Evolutionary conservation across 345 rosid genomes (phyloP).

Genomic region (Syzygium aqueum): DNA sequence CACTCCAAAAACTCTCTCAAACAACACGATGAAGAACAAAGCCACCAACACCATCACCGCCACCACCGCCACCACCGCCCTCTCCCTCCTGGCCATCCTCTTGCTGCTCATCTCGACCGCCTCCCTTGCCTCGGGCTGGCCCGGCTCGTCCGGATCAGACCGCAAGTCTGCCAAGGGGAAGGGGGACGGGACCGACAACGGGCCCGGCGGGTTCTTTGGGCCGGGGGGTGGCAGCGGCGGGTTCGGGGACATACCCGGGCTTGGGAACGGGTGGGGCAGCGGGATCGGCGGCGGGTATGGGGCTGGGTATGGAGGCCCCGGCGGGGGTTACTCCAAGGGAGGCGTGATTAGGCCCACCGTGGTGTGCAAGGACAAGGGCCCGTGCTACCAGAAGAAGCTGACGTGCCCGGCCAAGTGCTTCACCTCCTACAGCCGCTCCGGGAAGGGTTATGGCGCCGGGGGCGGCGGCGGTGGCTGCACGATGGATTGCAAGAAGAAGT

Average conservation of each 20-base stretch:
- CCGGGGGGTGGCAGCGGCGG: background rate
- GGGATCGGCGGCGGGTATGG: constrained; percentile 9
- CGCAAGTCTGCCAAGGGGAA: background rate
- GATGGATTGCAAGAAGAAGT: constrained; percentile 91
- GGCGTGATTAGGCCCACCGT: constrained; percentile 54
- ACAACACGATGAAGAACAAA: background rate
- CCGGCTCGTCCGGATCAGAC: background rate
- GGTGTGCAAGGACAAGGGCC: constrained; percentile 73
- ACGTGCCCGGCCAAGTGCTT: constrained; percentile 95
- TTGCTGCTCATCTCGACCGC: background rate
- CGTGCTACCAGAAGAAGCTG: constrained; percentile 74
- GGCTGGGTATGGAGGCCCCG: constrained; percentile 9
- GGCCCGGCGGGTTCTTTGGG: background rate
- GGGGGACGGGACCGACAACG: background rate
- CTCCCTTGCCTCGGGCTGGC: constrained; percentile 2
- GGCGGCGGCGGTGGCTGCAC: constrained; percentile 99
- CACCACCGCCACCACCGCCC: background rate
- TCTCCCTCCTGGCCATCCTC: background rate
- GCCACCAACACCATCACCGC: background rate
- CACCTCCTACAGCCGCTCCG: constrained; percentile 73
- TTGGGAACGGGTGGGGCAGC: constrained; percentile 3
- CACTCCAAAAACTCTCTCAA: background rate
- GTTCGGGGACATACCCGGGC: constrained; percentile 2
- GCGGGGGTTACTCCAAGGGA: constrained; percentile 55
- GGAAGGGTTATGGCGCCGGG: constrained; percentile 84